Conservation (phyloP, 768 basidiomycete genomes). For the Lentinula sp. region DNA sequence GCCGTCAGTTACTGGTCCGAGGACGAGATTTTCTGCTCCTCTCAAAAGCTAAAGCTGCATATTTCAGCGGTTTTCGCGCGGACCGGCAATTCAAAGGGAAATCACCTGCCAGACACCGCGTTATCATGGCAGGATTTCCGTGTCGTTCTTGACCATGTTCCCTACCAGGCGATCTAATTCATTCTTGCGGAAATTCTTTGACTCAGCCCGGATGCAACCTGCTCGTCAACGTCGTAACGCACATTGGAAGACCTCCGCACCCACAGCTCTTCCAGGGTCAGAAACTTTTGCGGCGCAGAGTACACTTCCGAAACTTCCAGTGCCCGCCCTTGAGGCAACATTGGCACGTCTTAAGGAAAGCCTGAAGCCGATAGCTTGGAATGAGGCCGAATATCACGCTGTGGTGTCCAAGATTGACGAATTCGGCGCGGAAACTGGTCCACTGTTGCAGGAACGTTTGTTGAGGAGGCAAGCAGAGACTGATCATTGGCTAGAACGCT, state of each 20-base stretch:
- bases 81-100: neutral
- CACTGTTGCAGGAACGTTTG: constrained; percentile 59
- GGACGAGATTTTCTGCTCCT: neutral
- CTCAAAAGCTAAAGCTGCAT: neutral
- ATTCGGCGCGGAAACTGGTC: constrained; percentile 45
- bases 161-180: neutral
- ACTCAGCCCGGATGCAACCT: constrained; percentile 1
- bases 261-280: constrained; percentile 43
- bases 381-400: constrained; percentile 47
- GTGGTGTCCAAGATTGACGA: constrained; percentile 60
- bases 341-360: constrained; percentile 63
- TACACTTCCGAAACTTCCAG: constrained; percentile 66
- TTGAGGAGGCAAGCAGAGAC: constrained; percentile 45
- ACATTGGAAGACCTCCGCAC: constrained; percentile 72
- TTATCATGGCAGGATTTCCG: neutral
- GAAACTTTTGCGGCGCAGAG: constrained; percentile 63
- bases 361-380: constrained; percentile 68
- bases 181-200: neutral
- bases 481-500: constrained; percentile 84
- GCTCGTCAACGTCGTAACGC: constrained; percentile 27
- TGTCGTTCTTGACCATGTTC: neutral
- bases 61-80: neutral
- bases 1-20: too few relatives aligned
- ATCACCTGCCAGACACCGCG: neutral
- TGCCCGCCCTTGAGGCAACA: constrained; percentile 63